Conservation (phyloP, 768 basidiomycete genomes). For the Trametopsis cervina region DNA sequence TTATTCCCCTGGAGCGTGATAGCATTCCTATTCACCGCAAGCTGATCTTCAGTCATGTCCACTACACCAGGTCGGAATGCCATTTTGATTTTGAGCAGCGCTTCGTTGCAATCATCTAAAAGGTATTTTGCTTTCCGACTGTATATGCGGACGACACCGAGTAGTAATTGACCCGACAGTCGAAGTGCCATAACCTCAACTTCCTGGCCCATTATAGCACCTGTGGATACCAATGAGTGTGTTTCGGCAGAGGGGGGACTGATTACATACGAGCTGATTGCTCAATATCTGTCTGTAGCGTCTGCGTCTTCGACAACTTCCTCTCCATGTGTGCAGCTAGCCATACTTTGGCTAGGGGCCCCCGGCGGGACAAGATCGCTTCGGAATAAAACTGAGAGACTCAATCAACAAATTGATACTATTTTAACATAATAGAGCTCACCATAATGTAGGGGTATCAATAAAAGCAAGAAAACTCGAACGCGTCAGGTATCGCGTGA, state of each 20-base stretch:
- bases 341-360: conserved; percentile 96
- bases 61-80: conserved; percentile 94
- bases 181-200: conserved; percentile 91
- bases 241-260: background rate
- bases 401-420: background rate
- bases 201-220: conserved; percentile 92
- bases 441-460: conserved; percentile 12
- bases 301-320: conserved; percentile 94
- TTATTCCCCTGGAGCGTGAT: conserved; percentile 80
- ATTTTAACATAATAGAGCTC: background rate
- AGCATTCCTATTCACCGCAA: conserved; percentile 77
- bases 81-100: conserved; percentile 92
- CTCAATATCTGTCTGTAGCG: conserved; percentile 90
- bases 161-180: conserved; percentile 90
- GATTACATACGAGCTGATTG: conserved; percentile 74
- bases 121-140: conserved; percentile 97
- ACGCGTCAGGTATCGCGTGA: conserved; percentile 5
- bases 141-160: conserved; percentile 97
- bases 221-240: conserved; percentile 30
- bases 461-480: conserved; percentile 7
- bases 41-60: conserved; percentile 93
- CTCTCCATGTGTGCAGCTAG: conserved; percentile 98
- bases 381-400: conserved; percentile 78
- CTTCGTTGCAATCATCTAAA: conserved; percentile 96
- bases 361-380: conserved; percentile 87